Base-by-base conservation (phyloP, 352 stramenopile genomes). In the Pythium dissimile region DNA sequence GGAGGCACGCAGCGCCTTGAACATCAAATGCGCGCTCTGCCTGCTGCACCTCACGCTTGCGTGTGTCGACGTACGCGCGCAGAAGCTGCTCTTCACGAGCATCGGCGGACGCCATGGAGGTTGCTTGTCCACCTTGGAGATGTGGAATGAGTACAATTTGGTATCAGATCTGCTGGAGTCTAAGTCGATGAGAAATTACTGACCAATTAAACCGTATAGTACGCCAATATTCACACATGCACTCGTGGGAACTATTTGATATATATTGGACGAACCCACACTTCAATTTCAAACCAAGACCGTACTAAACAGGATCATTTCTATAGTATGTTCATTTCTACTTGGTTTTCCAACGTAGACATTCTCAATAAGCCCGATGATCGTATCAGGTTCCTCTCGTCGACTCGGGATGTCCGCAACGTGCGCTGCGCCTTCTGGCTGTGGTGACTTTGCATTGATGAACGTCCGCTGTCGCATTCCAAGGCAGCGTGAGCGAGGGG, bases 11-110 rank as follows among this genome's bases (percentile, higher is more conserved):
- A 24, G 75, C 75, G 16, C 20, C 54, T 1, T 15, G 42, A 1
- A 88, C 41, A 35, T 87, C 75, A 53, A 84, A 89, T 11, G 52
- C 51, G 20, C 66, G 64, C 35, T 86, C 80, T 4, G 80, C 80
- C 6, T 64, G 64, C 23, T 75, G 52, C 34, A 89, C 43, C 21
- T 57, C 52, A 30, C 70, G 67, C 66, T 84, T 88, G 58, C 56
- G 67, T 15, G 50, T 46, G n/a, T 77, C 72, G 12, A 88, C 52
- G 38, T 77, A 86, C 35, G 73, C 59, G 15, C 75, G 77, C 49
- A 89, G 57, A 18, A 34, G 53, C 63, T 80, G 72, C 49, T 72
- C 31, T 18, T 59, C 38, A 16, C 13, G 13, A 8, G 24, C 26
- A 30, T 50, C 24, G 15, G 16, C 26, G 13, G 5, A 15, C 9